Conservation (phyloP, 805 yeast species). For the Pichia eremophila region DNA sequence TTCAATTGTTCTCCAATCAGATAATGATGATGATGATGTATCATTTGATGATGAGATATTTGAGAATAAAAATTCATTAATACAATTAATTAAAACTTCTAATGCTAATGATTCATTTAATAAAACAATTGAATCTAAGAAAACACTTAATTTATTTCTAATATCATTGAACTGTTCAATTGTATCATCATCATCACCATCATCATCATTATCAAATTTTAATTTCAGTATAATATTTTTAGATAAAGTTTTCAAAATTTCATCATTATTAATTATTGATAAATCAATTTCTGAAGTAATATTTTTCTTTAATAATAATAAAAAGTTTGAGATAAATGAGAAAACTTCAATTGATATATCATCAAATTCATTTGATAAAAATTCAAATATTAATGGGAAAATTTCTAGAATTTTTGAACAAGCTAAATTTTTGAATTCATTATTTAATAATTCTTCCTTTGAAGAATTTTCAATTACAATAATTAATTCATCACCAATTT, state of each 20-base stretch:
- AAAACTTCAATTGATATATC: slow-evolving; percentile 80
- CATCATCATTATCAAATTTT: slow-evolving; percentile 61
- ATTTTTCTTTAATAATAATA: slow-evolving; percentile 58
- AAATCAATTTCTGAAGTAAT: slow-evolving; percentile 28
- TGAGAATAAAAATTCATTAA: slow-evolving; percentile 33
- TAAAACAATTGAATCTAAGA: slow-evolving; percentile 72
- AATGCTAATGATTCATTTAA: slow-evolving; percentile 30
- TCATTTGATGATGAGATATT: not conserved
- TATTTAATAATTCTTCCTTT: slow-evolving; percentile 28
- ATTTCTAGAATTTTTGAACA: slow-evolving; percentile 45
- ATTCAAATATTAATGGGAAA: slow-evolving; percentile 64
- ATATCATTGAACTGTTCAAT: slow-evolving; percentile 74
- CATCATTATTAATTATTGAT: slow-evolving; percentile 26
- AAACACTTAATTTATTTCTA: slow-evolving; percentile 60
- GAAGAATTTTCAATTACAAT: slow-evolving; percentile 48
- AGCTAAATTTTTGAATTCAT: slow-evolving; percentile 28
- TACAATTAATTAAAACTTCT: slow-evolving; percentile 34
- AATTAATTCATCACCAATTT: slow-evolving; percentile 70
- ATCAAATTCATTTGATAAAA: slow-evolving; percentile 76
- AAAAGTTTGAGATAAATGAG: slow-evolving; percentile 67
- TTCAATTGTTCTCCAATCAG: slow-evolving; percentile 76
- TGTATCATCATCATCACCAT: slow-evolving; percentile 57
- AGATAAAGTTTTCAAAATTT: slow-evolving; percentile 54
- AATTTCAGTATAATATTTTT: slow-evolving; percentile 66
- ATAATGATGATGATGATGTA: not conserved